Evolutionary conservation across 306 rosid species (phyloP).

Genomic region (Fragaria vesca): DNA sequence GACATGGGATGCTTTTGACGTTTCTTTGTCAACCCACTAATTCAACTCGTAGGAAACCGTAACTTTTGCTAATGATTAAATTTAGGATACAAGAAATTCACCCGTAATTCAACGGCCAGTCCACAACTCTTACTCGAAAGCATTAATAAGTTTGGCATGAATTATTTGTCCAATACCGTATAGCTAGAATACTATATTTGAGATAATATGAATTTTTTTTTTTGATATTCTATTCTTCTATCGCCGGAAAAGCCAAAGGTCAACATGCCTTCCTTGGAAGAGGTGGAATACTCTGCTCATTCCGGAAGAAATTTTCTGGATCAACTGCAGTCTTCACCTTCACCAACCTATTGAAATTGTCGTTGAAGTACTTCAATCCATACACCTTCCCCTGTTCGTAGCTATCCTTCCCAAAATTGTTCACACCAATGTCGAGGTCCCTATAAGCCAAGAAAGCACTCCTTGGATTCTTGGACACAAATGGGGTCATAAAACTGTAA

Average conservation of each 20-base stretch:
- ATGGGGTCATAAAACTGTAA: constrained; percentile 58
- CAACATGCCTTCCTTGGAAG: constrained; percentile 27
- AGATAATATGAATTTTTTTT: background rate
- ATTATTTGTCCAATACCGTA: too few relatives aligned
- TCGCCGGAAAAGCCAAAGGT: too few relatives aligned
- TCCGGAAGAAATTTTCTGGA: constrained; percentile 66
- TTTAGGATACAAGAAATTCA: too few relatives aligned
- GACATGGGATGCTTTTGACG: too few relatives aligned
- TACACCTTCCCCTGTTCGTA: constrained; percentile 56
- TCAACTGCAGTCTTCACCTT: constrained; percentile 57
- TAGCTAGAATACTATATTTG: background rate
- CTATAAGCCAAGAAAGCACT: constrained; percentile 66
- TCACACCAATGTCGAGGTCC: constrained; percentile 73
- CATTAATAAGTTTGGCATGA: background rate
- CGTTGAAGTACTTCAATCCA: constrained; percentile 56
- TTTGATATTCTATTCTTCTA: background rate
- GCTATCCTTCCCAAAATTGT: constrained; percentile 29
- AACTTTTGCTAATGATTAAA: too few relatives aligned
- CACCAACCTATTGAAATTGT: constrained; percentile 60
- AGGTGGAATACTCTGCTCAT: constrained; percentile 69
- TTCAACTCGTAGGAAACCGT: too few relatives aligned
- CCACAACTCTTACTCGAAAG: background rate
- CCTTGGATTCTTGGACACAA: constrained; percentile 76
- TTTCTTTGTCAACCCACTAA: too few relatives aligned
- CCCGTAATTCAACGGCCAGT: too few relatives aligned